phyloP scores from a whole-genome alignment of 2,329 filamentous ascomycete species.

The Stemphylium beticola region DNA sequence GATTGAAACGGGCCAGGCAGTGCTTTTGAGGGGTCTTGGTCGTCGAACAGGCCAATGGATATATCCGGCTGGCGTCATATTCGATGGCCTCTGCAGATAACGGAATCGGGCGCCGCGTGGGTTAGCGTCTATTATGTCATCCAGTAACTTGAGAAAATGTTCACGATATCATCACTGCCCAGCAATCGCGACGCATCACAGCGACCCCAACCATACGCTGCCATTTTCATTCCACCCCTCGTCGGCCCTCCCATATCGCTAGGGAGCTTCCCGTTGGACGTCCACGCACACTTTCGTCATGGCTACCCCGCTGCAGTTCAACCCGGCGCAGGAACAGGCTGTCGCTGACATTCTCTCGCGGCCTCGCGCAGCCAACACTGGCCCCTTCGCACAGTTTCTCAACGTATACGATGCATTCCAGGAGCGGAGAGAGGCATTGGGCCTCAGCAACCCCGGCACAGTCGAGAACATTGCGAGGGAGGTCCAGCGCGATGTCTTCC shows the following conservation, averaged over 20 bases:
- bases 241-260: slow-evolving; percentile 11
- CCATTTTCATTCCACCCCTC: slow-evolving; percentile 27
- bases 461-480: slow-evolving; percentile 89
- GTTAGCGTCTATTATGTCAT: slow-evolving; percentile 36
- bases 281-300: slow-evolving; percentile 21
- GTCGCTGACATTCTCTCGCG: slow-evolving; percentile 69
- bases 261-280: slow-evolving; percentile 10
- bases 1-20: slow-evolving; percentile 11
- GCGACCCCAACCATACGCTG: slow-evolving; percentile 16
- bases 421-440: slow-evolving; percentile 84
- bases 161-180: slow-evolving; percentile 28
- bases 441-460: slow-evolving; percentile 88
- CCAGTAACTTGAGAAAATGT: slow-evolving; percentile 38
- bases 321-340: slow-evolving; percentile 42
- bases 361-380: slow-evolving; percentile 61
- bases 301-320: slow-evolving; percentile 42
- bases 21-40: slow-evolving; percentile 10
- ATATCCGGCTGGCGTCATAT: slow-evolving; percentile 18
- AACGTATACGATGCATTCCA: slow-evolving; percentile 83
- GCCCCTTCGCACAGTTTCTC: slow-evolving; percentile 72
- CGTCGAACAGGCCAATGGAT: slow-evolving; percentile 17
- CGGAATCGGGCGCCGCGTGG: slow-evolving; percentile 17
- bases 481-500: slow-evolving; percentile 93
- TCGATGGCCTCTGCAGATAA: slow-evolving; percentile 6
- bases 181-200: slow-evolving; percentile 26